Conservation (phyloP, 805 yeast genomes). For the Candida lessepsii region DNA sequence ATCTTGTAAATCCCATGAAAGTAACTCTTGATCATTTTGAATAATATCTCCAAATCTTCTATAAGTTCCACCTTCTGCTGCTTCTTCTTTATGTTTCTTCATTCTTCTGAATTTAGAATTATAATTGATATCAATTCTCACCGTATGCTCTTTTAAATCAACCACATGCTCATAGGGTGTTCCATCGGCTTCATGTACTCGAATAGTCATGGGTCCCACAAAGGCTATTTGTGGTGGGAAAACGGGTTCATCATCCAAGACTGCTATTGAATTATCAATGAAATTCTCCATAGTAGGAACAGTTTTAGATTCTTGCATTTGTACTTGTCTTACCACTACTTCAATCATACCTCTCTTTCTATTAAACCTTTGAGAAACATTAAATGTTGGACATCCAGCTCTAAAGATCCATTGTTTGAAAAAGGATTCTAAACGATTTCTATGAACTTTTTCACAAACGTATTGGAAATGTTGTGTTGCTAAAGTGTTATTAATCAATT, state of each 20-base stretch:
- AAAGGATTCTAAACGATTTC: constrained; percentile 75
- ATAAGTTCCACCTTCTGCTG: constrained; percentile 37
- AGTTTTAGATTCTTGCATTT: constrained; percentile 54
- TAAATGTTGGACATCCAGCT: constrained; percentile 83
- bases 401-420: constrained; percentile 94
- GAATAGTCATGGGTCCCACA: constrained; percentile 92
- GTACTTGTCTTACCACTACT: constrained; percentile 90
- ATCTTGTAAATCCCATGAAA: constrained; percentile 71
- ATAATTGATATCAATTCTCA: constrained; percentile 90
- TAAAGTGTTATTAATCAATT: constrained; percentile 70
- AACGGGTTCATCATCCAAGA: constrained; percentile 42
- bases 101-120: constrained; percentile 88
- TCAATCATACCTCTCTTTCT: constrained; percentile 92
- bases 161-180: constrained; percentile 98
- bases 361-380: constrained; percentile 89
- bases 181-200: constrained; percentile 98
- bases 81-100: constrained; percentile 55
- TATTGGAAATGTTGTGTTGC: constrained; percentile 85
- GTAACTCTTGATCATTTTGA: constrained; percentile 55
- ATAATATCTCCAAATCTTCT: constrained; percentile 72
- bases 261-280: constrained; percentile 43
- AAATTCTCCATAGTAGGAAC: constrained; percentile 43
- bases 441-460: constrained; percentile 93
- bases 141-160: constrained; percentile 78
- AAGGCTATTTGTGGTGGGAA: constrained; percentile 53